These are phyloP conservation scores for Fagus crenata DNA, from an alignment of 306 rosid genomes.

Conservation along the genomic window DNA sequence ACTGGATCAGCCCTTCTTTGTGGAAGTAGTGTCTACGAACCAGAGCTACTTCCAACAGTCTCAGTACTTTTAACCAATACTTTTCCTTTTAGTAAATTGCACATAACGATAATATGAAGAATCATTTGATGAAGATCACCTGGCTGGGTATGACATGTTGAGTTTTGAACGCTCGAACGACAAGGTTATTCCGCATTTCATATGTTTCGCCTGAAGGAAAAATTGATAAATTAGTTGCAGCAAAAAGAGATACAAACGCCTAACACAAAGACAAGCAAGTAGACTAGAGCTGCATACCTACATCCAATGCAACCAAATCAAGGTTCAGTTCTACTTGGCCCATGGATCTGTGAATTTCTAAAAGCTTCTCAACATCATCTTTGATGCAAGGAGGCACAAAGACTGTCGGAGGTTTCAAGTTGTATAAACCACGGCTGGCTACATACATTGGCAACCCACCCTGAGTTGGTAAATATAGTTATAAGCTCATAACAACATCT, in stretches of 20 bases:
- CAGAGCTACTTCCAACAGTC: background rate
- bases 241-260: conserved; percentile 6
- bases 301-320: conserved; percentile 83
- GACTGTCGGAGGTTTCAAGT: conserved; percentile 80
- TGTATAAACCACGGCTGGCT: conserved; percentile 89
- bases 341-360: conserved; percentile 78
- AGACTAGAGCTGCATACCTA: conserved; percentile 54
- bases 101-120: background rate
- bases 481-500: conserved; percentile 14
- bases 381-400: conserved; percentile 89
- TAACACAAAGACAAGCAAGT: conserved; percentile 24
- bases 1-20: background rate
- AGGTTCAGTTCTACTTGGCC: conserved; percentile 78
- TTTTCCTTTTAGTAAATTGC: background rate
- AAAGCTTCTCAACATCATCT: conserved; percentile 84
- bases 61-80: background rate
- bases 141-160: conserved; percentile 93
- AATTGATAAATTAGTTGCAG: conserved; percentile 27
- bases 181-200: conserved; percentile 85
- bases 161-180: conserved; percentile 89
- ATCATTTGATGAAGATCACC: conserved; percentile 43
- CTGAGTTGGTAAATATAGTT: conserved; percentile 41
- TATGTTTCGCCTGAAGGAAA: conserved; percentile 85
- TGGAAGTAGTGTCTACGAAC: background rate
- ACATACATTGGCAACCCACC: conserved; percentile 96